phyloP scores from a whole-genome alignment of 371 early-diverging fungal genomes.

The Chytridium lagenaria region DNA sequence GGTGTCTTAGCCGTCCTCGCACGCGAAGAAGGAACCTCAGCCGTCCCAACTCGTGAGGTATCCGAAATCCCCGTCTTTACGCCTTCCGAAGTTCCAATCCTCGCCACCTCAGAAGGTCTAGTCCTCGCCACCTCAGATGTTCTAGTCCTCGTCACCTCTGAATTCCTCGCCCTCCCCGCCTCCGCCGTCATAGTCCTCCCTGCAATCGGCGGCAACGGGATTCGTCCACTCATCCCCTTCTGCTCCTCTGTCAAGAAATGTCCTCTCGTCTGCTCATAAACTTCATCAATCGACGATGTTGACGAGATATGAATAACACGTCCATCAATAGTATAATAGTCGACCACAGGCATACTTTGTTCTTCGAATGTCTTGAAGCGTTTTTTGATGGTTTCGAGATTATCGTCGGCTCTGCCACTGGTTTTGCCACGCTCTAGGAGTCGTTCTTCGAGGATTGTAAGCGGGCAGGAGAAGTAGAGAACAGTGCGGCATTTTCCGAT shows the following conservation, averaged over 20 bases:
- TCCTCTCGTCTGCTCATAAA: conserved; percentile 43
- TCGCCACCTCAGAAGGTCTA: too few species aligned
- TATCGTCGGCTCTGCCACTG: conserved; percentile 64
- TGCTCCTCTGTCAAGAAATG: conserved; percentile 20
- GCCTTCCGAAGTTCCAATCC: not conserved
- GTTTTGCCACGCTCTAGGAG: conserved; percentile 64
- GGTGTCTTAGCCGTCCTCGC: too few species aligned
- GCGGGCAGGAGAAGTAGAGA: conserved; percentile 56
- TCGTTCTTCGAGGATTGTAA: conserved; percentile 48
- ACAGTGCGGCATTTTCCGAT: conserved; percentile 47
- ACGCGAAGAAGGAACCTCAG: too few species aligned
- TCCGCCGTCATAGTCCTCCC: too few species aligned
- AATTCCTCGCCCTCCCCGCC: too few species aligned
- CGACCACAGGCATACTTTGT: conserved; percentile 63
- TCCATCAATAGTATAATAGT: conserved; percentile 49
- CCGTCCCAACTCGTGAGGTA: not conserved
- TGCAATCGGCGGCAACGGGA: conserved; percentile 33
- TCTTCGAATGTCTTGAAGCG: conserved; percentile 58
- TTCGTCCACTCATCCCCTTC: conserved; percentile 2
- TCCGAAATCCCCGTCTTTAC: not conserved
- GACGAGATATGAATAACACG: conserved; percentile 29
- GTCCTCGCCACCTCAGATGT: too few species aligned
- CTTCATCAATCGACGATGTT: conserved; percentile 44
- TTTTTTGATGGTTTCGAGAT: conserved; percentile 59
- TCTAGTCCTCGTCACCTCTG: too few species aligned